Conservation (phyloP, 208 protist species). For the Acanthamoeba triangularis region DNA sequence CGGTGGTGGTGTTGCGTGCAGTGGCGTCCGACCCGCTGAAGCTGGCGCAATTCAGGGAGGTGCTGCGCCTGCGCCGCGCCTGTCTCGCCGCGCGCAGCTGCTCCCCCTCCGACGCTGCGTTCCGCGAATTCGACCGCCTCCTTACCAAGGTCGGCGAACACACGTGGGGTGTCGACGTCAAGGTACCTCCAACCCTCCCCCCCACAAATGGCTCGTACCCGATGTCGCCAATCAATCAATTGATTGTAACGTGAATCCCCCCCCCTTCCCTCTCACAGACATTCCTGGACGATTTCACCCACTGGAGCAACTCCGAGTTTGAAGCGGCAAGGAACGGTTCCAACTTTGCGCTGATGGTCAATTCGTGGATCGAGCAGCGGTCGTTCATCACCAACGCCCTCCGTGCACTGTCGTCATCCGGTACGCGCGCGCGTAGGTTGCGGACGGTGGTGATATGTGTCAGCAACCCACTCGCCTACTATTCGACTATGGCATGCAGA, state of each 20-base stretch:
- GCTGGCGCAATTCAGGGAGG: slow-evolving; percentile 19
- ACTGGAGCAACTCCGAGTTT: slow-evolving; percentile 54
- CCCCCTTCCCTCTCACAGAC: not conserved
- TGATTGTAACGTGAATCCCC: too few species aligned
- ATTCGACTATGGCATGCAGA: not conserved
- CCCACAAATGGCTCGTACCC: too few species aligned
- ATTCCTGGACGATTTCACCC: slow-evolving; percentile 8
- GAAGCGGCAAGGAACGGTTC: not conserved
- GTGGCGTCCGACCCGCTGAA: slow-evolving; percentile 75
- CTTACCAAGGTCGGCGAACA: slow-evolving; percentile 44
- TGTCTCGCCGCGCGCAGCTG: not conserved
- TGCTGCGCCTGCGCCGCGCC: slow-evolving; percentile 16
- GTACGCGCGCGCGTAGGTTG: not conserved
- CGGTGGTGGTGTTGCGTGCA: not conserved
- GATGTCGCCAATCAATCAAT: too few species aligned
- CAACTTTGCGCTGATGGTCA: not conserved
- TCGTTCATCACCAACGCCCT: slow-evolving; percentile 49
- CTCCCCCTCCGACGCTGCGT: not conserved
- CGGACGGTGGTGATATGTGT: not conserved
- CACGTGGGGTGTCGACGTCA: slow-evolving; percentile 53
- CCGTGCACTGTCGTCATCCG: not conserved
- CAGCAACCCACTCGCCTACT: not conserved
- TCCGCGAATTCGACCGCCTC: slow-evolving; percentile 3
- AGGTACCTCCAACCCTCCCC: not conserved
- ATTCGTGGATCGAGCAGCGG: slow-evolving; percentile 46